Base-by-base conservation (phyloP, 768 basidiomycete genomes). In the Boletus subcaerulescens region DNA sequence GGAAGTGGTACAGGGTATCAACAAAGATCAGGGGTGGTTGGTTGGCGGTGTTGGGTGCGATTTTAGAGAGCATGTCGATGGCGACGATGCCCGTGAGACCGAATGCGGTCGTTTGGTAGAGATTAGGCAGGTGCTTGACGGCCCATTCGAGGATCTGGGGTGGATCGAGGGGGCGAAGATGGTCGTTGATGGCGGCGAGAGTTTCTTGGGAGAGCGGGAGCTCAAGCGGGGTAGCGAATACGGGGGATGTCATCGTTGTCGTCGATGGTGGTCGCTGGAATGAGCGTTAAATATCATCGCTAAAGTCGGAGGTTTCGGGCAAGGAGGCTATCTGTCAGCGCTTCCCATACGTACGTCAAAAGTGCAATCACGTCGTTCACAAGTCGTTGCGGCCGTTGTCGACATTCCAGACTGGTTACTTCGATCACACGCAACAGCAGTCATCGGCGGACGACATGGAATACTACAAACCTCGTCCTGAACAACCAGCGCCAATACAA, bases 1-100 rank as follows among this genome's bases (percentile, higher is more conserved):
- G 76, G 73, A 99, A 99, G 75, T 98, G 97, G 68, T 98, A 93
- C 14, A 98, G 78, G 0, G 97, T 98, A 75, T 99, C 95, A 68
- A 98, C 74, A 76, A 99, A 98, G 75, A 98, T 93, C 18, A 98
- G 80, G 1, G 94, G 93, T 1, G 91, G 91, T 18, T 33, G 63
- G 0, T 82, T 67, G 12, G 75, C 24, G 80, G 17, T 14, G 2
- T 73, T 67, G 26, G 75, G 56, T 3, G 87, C 86, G 58, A 94
- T 76, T 70, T 91, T 90, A 33, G 91, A 87, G 50, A 98, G 83
- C 92, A 99, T 97, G 70, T 97, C 93, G 57, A 91, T 85, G 18
- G 93, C 87, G 52, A 93, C 93, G 50, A 95, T 85, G 11, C 97
- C 96, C 0, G 95, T 98, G 55, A 98, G 79, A 8, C 97, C 97